Base-by-base conservation (phyloP, 306 rosid species). In the Cicer pinnatifidum region DNA sequence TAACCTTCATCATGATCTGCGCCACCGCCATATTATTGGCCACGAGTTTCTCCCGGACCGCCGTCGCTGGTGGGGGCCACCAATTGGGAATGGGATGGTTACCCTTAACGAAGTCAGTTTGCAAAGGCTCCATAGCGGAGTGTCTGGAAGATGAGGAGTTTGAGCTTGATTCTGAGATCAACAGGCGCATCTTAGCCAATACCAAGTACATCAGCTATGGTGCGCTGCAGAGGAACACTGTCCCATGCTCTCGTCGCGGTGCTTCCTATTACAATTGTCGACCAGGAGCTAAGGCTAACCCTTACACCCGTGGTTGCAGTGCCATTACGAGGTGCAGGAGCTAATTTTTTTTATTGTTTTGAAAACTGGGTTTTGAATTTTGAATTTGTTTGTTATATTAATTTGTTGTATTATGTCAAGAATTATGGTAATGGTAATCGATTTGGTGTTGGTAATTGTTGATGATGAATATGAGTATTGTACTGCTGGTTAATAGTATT, bases 241-340 rank as follows among this genome's bases (percentile, higher is more conserved):
- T 95, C 4, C 99, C 99, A 1, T 95, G 99, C 73, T 95, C 99
- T 13, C 91, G 96, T 56, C 98, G 96, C 1, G 98, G 98, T 0
- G 85, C 97, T 0, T 93, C 98, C 19, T 93, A 93, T 79, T 93
- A 95, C 84, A 95, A 95, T 69, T 95, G 99, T 86, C 28, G 74
- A 46, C 82, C 97, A 11, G 97, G 99, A 0, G 91, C 93, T 75
- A 92, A 89, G 83, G 79, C 97, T 11, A 95, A 95, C 69, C 99
- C 99, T 63, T 95, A 95, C 77, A 68, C 1, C 73, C 97, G 99
- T 74, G 92, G 97, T 16, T 95, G 99, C 92, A 87, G 91, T 17
- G 89, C 96, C 47, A 89, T 95, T 48, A 76, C 97, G 9, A 91
- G 97, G 90, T 95, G 99, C 97, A 73, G 99, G 83, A 75, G 97